These are phyloP conservation scores for Dimargaris xerosporica DNA, from an alignment of 192 early-diverging fungal species.

Conservation along the genomic window DNA sequence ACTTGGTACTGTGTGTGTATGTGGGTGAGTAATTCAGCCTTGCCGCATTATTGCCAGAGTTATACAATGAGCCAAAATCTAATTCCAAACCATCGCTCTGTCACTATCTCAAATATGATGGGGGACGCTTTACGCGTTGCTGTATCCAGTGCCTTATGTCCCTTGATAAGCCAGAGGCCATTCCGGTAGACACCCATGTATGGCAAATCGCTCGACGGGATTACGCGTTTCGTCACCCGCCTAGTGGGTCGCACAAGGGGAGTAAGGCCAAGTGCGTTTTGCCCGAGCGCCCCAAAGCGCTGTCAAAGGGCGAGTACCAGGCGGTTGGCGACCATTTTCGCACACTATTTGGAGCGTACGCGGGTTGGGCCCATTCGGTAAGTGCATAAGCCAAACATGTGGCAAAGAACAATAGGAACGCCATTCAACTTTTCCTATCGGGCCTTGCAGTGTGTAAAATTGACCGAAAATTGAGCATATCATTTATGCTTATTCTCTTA, in stretches of 20 bases:
- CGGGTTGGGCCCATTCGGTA: slow-evolving; percentile 70
- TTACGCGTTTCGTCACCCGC: slow-evolving; percentile 38
- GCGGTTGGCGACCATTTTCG: slow-evolving; percentile 55
- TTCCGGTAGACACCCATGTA: slow-evolving; percentile 91
- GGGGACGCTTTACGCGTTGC: background rate
- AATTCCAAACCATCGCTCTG: no score
- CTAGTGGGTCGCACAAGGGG: slow-evolving; percentile 7
- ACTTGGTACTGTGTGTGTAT: background rate
- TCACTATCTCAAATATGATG: no score
- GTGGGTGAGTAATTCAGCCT: no score
- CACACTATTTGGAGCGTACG: slow-evolving; percentile 58
- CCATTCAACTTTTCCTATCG: no score
- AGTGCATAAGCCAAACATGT: background rate
- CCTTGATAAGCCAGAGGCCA: slow-evolving; percentile 62
- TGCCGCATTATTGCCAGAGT: no score
- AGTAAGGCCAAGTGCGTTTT: slow-evolving; percentile 10
- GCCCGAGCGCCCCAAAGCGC: slow-evolving; percentile 33
- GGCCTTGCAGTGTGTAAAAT: no score
- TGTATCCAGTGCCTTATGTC: slow-evolving; percentile 56
- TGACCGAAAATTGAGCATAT: no score
- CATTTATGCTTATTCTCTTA: no score
- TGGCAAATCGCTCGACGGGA: slow-evolving; percentile 83
- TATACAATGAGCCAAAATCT: no score
- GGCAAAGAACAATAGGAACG: no score
- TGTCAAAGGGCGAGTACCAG: slow-evolving; percentile 51